Base-by-base conservation (phyloP, 441 rosid species). In the Manihot esculenta region DNA sequence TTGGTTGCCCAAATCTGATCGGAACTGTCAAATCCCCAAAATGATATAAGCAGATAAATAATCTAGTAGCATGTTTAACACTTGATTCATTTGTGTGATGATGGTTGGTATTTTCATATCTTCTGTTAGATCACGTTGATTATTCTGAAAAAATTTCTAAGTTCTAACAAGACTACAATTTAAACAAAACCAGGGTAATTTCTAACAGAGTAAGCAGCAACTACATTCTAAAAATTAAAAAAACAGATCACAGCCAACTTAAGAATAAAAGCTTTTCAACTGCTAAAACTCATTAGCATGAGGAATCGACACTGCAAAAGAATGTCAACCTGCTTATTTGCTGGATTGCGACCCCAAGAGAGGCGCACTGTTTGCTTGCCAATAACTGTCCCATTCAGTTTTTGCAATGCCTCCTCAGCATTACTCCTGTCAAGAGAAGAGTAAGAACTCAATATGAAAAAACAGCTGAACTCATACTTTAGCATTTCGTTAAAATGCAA, bases 291-390 rank as follows among this genome's bases (percentile, higher is more conserved):
- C n/a, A n/a, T n/a, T n/a, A n/a, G n/a, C n/a, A n/a, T n/a, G 26
- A 56, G 5, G 17, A 38, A 47, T 18, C 20, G 27, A 15, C 21
- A 69, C 24, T 30, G 42, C 24, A 62, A 35, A 42, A 48, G 45
- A 44, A 66, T 56, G 21, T 63, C 47, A 68, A 79, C 99, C 99
- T 92, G 97, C 81, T 88, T 93, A 53, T 86, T 88, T 72, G 89
- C 91, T 57, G 97, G 92, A 79, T 84, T 90, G 65, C 92, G 97
- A n/a, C 97, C 97, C 99, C 99, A 92, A 72, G 99, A 94, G 62
- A 94, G 97, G n/a, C 99, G 97, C 58, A 94, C 93, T 0, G 88
- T 87, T 83, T 92, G 97, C 66, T 86, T 87, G 57, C 97, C 99
- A n/a, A 94, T 88, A 35, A 78, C 79, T 14, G 87, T 74, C 27